Evolutionary conservation across 2,329 filamentous ascomycete genomes (phyloP).

Genomic region (Emmonsiellopsis sp.): DNA sequence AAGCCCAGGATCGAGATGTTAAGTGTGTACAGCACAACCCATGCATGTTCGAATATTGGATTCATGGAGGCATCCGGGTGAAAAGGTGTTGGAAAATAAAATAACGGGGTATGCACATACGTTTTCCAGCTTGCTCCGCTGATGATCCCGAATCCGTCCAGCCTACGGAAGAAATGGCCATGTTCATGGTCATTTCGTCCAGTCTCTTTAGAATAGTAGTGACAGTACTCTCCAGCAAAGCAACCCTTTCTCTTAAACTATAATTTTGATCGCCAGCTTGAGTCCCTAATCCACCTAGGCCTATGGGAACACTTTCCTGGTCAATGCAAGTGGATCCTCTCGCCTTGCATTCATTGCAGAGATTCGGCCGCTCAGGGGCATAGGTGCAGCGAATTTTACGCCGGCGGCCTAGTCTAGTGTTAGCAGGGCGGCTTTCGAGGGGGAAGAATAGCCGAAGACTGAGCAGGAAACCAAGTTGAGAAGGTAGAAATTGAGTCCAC

Average conservation of each 20-base stretch:
- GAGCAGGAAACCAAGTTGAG: too few species aligned
- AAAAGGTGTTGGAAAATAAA: not conserved
- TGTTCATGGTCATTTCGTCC: slow-evolving; percentile 13
- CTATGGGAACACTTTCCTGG: slow-evolving; percentile 26
- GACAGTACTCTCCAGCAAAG: slow-evolving; percentile 28
- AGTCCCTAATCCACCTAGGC: slow-evolving; percentile 12
- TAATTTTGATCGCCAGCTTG: slow-evolving; percentile 21
- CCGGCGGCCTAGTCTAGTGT: slow-evolving; percentile 21
- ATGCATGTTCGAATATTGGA: too few species aligned
- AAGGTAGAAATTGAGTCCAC: too few species aligned
- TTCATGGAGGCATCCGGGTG: too few species aligned
- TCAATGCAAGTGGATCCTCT: slow-evolving; percentile 30
- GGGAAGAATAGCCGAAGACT: too few species aligned
- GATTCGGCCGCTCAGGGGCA: slow-evolving; percentile 19
- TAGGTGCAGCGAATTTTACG: slow-evolving; percentile 36
- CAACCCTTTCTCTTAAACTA: slow-evolving; percentile 29
- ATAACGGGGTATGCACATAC: not conserved
- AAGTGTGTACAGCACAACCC: too few species aligned
- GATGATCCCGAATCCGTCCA: not conserved
- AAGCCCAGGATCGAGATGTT: too few species aligned
- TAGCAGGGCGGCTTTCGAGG: not conserved
- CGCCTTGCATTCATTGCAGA: slow-evolving; percentile 33
- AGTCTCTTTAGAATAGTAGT: slow-evolving; percentile 23
- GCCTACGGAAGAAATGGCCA: not conserved
- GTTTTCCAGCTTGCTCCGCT: slow-evolving; percentile 1